phyloP scores from a whole-genome alignment of 2,329 filamentous ascomycete species.

The Fusarium sp. region DNA sequence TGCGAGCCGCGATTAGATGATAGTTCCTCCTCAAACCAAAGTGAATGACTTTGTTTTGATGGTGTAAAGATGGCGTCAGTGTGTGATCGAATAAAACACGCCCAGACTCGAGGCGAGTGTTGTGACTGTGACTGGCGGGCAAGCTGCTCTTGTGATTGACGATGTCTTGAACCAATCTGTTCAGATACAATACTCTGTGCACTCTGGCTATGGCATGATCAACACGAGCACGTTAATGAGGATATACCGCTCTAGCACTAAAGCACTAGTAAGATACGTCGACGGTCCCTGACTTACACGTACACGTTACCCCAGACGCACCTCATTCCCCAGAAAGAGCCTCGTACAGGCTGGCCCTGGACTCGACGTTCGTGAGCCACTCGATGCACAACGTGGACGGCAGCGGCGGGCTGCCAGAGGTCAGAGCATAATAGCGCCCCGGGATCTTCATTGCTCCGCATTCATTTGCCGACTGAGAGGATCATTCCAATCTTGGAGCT shows the following conservation, averaged over 20 bases:
- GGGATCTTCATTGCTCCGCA: neutral
- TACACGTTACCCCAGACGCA: conserved; percentile 46
- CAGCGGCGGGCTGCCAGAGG: conserved; percentile 34
- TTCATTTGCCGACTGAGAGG: conserved; percentile 29
- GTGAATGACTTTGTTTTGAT: conserved; percentile 18
- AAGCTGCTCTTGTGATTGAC: conserved; percentile 16
- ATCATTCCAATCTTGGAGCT: conserved; percentile 35
- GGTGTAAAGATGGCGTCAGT: conserved; percentile 41
- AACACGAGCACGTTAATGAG: conserved; percentile 13
- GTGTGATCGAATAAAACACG: conserved; percentile 15
- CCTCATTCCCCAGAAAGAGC: conserved; percentile 35
- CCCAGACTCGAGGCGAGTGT: conserved; percentile 5
- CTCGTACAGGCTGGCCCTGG: conserved; percentile 25
- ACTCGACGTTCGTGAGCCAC: conserved; percentile 42
- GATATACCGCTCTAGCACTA: conserved; percentile 15
- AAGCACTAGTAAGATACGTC: conserved; percentile 19
- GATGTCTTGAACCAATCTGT: neutral
- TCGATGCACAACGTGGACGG: conserved; percentile 49
- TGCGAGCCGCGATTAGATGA: conserved; percentile 7
- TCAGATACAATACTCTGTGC: conserved; percentile 5
- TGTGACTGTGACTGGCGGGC: conserved; percentile 7
- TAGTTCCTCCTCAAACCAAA: conserved; percentile 8
- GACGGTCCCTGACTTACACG: conserved; percentile 26
- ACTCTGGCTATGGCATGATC: neutral
- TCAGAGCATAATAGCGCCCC: conserved; percentile 29